Evolutionary conservation across 148 eudicot species (phyloP).

Genomic region (Rhododendron kiyosumense): DNA sequence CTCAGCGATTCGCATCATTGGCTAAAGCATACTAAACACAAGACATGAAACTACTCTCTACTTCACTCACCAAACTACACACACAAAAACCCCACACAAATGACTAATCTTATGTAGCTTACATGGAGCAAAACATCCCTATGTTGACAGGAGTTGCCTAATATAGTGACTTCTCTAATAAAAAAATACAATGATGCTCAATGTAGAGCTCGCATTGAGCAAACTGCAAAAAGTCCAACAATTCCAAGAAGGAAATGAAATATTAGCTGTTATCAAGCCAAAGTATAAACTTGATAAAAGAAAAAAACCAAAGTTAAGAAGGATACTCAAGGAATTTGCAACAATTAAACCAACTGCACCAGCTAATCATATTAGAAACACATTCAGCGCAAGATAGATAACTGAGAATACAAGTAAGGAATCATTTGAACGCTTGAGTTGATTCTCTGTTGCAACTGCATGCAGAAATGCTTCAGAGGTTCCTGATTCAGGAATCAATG

Average conservation of each 20-base stretch:
- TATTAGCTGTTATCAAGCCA: not conserved
- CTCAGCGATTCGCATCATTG: not conserved
- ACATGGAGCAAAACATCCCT: not conserved
- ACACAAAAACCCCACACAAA: not conserved
- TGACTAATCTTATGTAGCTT: not conserved
- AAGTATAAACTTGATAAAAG: not conserved
- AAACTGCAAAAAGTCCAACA: not conserved
- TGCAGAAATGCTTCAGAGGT: slow-evolving; percentile 97
- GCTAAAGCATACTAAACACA: not conserved
- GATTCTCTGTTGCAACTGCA: slow-evolving; percentile 82
- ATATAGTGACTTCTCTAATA: not conserved
- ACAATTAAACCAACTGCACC: slow-evolving; percentile 89
- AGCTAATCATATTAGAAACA: slow-evolving; percentile 74
- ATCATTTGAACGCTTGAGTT: slow-evolving; percentile 80
- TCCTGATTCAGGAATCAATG: slow-evolving; percentile 48
- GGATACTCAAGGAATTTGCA: slow-evolving; percentile 98
- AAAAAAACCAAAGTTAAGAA: slow-evolving; percentile 8
- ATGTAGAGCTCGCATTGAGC: not conserved
- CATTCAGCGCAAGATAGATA: slow-evolving; percentile 66
- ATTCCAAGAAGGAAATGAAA: not conserved
- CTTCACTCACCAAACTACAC: not conserved
- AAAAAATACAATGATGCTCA: not conserved
- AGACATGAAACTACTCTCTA: not conserved
- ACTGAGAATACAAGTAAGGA: slow-evolving; percentile 79
- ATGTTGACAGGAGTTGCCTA: not conserved